Evolutionary conservation across 2,329 filamentous ascomycete species (phyloP), one percentile per base, ranked within the genome.

Genomic region (Graphiopsis chlorocephala): DNA sequence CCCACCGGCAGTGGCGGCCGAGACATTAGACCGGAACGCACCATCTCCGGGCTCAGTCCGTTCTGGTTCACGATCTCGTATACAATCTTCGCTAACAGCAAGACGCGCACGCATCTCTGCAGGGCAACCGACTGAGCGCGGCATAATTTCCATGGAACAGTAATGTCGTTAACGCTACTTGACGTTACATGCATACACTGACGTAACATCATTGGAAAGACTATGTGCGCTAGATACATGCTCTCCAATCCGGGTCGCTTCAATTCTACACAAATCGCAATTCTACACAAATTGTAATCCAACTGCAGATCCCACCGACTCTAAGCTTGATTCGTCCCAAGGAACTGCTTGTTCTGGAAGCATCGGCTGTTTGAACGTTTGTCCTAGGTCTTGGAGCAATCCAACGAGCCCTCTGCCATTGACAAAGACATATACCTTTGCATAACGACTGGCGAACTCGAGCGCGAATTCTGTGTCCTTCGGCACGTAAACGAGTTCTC

Each of bases 401-500:
- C 84, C 82, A 2, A 71, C 67, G 7, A 85, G 76, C 0, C 84
- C 83, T 50, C 75, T 73, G 0, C 83, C 84, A 65, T 82, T 82
- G 0, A 81, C 79, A 64, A 84, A 85, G 0, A 77, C 78, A 66
- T 80, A 80, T 7, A 81, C 74, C 26, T 81, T 77, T 3, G 83
- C 82, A 69, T 78, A 85, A 47, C 78, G 75, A 63, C 80, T 83
- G 12, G 71, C 77, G 68, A 83, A 82, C 1, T 74, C 75, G 0
- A 85, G 69, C 0, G 73, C 72, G 66, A 85, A 84, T 0, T 76
- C 71, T 67, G 81, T 77, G 0, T 79, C 82, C 1, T 80, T 79
- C 0, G 83, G 78, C 12, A 85, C 74, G 42, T 84, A 76, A 0
- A 83, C 73, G 0, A 83, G 82, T 68, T 85, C 80, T 0, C 83